Base-by-base conservation (phyloP, 352 stramenopile genomes). In the Phytophthora citrophthora region DNA sequence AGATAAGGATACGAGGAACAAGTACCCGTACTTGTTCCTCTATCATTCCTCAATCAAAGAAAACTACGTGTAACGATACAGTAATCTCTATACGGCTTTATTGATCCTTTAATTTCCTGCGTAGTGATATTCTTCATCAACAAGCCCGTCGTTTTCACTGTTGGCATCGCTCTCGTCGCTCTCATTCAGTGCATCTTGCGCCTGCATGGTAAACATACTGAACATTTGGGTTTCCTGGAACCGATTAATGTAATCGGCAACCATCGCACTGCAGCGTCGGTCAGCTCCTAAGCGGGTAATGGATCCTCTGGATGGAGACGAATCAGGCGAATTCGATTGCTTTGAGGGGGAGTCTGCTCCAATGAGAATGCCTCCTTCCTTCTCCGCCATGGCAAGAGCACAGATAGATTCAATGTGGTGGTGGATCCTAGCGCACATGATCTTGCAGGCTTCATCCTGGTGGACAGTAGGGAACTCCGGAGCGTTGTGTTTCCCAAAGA, bases 221-320 rank as follows among this genome's bases (percentile, higher is more conserved):
- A 91, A 94, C 86, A 94, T 94, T 72, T 94, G 86, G 15, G 86
- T 94, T 43, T 85, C 73, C 43, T 87, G 81, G 43, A 94, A 90
- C 3, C 81, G 70, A 6, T 63, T 68, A 24, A 93, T 79, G 44
- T 89, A 93, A 27, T 89, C 80, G 2, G 61, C 62, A 9, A 86
- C 74, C 38, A 82, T 74, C 20, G 86, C 74, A 50, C 81, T 87
- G 29, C 64, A 88, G 7, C 74, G 71, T 1, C 71, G 60, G 4
- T 62, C 11, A 26, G 61, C 41, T 13, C 61, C 60, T 20, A 74
- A 27, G 9, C 62, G 49, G 23, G 61, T 63, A 23, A 60, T 70
- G 2, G 66, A 68, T 24, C 43, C 50, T 11, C 49, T 16, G 6
- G 55, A 61, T 20, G 52, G 46, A 0, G 51, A 64, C 12, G 65